Percentiles rank a stretch among this genome's conserved stretches.
phyloP scores from a whole-genome alignment of 768 basidiomycete species.

The Gloeostereum incarnatum region DNA sequence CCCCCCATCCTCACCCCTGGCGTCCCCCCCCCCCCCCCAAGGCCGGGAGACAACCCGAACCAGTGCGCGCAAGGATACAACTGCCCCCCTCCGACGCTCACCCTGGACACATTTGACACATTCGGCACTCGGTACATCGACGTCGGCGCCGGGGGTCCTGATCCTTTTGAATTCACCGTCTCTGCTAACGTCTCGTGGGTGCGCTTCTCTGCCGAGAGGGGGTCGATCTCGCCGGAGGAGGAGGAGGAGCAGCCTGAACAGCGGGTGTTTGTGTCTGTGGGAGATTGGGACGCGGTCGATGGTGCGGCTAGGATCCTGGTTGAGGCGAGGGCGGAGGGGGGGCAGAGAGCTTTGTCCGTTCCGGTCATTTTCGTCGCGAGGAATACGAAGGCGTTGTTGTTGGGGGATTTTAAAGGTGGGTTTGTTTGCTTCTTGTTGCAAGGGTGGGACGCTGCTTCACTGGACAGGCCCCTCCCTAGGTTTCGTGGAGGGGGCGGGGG shows the following conservation, averaged over 20 bases:
- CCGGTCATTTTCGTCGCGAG: slow-evolving; percentile 21
- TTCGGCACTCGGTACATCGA: slow-evolving; percentile 48
- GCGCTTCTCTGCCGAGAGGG: slow-evolving; percentile 32
- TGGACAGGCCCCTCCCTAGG: slow-evolving; percentile 19
- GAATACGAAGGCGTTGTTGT: slow-evolving; percentile 24
- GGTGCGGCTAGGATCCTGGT: slow-evolving; percentile 35
- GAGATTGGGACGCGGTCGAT: slow-evolving; percentile 44
- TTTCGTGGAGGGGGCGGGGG: slow-evolving; percentile 56
- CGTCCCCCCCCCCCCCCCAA: too few relatives aligned
- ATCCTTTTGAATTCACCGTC: slow-evolving; percentile 45
- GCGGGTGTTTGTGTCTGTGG: slow-evolving; percentile 43
- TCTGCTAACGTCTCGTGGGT: slow-evolving; percentile 45
- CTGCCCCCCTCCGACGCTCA: slow-evolving; percentile 39
- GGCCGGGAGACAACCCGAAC: slow-evolving; percentile 60
- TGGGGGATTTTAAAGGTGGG: slow-evolving; percentile 40
- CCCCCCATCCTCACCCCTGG: neutral
- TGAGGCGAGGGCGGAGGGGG: slow-evolving; percentile 26
- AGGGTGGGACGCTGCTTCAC: neutral
- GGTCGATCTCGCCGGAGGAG: slow-evolving; percentile 41
- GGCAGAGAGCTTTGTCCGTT: slow-evolving; percentile 18
- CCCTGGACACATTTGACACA: slow-evolving; percentile 49
- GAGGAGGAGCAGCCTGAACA: slow-evolving; percentile 36
- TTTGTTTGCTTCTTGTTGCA: neutral
- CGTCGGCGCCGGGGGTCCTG: slow-evolving; percentile 50
- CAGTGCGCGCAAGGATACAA: slow-evolving; percentile 42